phyloP scores from a whole-genome alignment of 768 basidiomycete genomes.

The Collybia mongolica region DNA sequence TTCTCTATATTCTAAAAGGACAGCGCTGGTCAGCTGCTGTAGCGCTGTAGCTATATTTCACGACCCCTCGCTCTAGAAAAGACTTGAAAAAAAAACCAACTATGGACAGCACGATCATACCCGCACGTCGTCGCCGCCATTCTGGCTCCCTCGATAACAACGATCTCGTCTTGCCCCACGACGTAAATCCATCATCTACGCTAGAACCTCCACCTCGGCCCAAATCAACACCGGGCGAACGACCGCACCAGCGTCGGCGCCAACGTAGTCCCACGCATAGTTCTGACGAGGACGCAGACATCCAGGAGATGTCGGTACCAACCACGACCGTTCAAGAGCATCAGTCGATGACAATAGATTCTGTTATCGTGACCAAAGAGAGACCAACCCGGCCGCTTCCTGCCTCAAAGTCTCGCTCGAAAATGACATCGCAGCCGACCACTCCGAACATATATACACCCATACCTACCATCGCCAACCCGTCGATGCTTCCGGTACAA shows the following conservation, averaged over 20 bases:
- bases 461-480: constrained; percentile 56
- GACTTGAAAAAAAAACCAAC: background rate
- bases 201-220: constrained; percentile 62
- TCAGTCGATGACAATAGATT: constrained; percentile 11
- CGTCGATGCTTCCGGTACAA: constrained; percentile 79
- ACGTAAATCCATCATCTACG: constrained; percentile 12
- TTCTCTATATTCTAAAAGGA: too few relatives aligned
- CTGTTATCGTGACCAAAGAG: constrained; percentile 25
- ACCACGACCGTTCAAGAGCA: constrained; percentile 26
- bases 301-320: constrained; percentile 26
- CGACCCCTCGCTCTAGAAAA: background rate
- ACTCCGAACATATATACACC: constrained; percentile 41
- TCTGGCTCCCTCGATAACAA: constrained; percentile 50
- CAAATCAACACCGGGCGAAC: constrained; percentile 72
- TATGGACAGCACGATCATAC: constrained; percentile 26
- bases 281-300: constrained; percentile 28
- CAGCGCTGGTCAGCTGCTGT: too few relatives aligned
- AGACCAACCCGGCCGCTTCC: constrained; percentile 69
- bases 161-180: constrained; percentile 22
- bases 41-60: too few relatives aligned
- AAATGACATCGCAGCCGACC: constrained; percentile 30
- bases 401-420: constrained; percentile 46
- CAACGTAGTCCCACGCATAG: constrained; percentile 40
- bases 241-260: constrained; percentile 46
- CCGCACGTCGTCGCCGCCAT: constrained; percentile 60